Conservation (phyloP, 371 early-diverging fungal genomes). For the Mucor velutinosus region DNA sequence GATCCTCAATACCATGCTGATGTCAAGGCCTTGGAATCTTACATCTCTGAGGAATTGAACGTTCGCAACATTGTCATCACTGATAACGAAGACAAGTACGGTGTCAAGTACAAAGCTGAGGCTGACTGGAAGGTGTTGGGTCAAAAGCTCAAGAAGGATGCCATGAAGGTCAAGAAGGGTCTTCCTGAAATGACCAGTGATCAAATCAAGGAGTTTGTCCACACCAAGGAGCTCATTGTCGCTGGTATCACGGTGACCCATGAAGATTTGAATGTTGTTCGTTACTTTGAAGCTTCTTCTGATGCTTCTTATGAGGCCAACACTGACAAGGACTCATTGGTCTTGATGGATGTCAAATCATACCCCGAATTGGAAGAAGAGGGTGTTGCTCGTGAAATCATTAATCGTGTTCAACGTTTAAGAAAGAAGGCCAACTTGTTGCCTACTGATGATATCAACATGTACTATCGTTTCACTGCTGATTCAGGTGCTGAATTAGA, state of each 20-base stretch:
- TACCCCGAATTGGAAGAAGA: slow-evolving; percentile 89
- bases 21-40: slow-evolving; percentile 76
- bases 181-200: slow-evolving; percentile 77
- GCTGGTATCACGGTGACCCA: slow-evolving; percentile 81
- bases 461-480: slow-evolving; percentile 76
- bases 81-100: slow-evolving; percentile 88
- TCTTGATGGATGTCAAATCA: slow-evolving; percentile 86
- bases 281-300: slow-evolving; percentile 72
- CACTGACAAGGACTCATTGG: slow-evolving; percentile 83
- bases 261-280: slow-evolving; percentile 83
- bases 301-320: slow-evolving; percentile 72
- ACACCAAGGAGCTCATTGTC: slow-evolving; percentile 68
- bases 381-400: slow-evolving; percentile 96
- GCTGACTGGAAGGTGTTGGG: slow-evolving; percentile 93
- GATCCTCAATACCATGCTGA: slow-evolving; percentile 90
- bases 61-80: slow-evolving; percentile 86
- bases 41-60: slow-evolving; percentile 96
- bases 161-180: slow-evolving; percentile 87
- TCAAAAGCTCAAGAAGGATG: slow-evolving; percentile 87
- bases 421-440: slow-evolving; percentile 91
- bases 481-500: slow-evolving; percentile 73
- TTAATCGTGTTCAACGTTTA: slow-evolving; percentile 97
- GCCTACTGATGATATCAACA: slow-evolving; percentile 86
- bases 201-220: slow-evolving; percentile 82
- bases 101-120: slow-evolving; percentile 88